Base-by-base conservation (phyloP, 2,329 filamentous ascomycete genomes). In the Xylaria polymorpha region DNA sequence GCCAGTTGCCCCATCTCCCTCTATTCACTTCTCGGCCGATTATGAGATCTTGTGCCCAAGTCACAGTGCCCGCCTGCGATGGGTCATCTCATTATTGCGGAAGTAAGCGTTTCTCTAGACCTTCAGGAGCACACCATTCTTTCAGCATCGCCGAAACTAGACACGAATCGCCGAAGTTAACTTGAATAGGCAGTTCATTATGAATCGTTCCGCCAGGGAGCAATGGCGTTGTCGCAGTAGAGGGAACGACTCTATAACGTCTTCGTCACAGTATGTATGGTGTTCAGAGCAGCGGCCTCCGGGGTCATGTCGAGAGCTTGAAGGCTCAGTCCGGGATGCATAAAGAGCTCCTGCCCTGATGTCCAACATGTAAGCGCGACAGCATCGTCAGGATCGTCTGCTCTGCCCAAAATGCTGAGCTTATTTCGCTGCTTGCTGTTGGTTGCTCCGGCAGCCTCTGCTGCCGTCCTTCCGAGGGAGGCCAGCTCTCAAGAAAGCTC, bases 161-260 rank as follows among this genome's bases (percentile, higher is more conserved):
- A 22, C 37, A 12, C 57, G 8, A 60, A 37, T 32, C 12, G 50
- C 58, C 58, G 58, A 61, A 48, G 58, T 48, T 61, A 61, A 61
- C 58, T 61, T 37, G 58, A 61, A 61, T 61, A 61, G 58, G 58
- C 58, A 61, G 58, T 39, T 61, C 58, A 61, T 22, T 35, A 50
- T 41, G 43, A 9, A 10, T 50, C 10, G 32, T 50, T 50, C 7
- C 32, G 14, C 43, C n/a, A 3, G 44, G 43, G 8, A 61, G 44
- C 6, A 35, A 48, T 22, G 50, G n/a, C 29, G 22, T 29, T 37
- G 32, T 25, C 20, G 32, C 39, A 22, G 32, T 10, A 48, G 12
- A 61, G 32, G 50, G 14, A 50, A 50, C 9, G 43, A 60, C 29
- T 37, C 41, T 22, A 60, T 60, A 43, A 37, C n/a, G 41, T 50